Evolutionary conservation across 441 rosid genomes (phyloP).

Genomic region (Euphorbia schlechtendalii): DNA sequence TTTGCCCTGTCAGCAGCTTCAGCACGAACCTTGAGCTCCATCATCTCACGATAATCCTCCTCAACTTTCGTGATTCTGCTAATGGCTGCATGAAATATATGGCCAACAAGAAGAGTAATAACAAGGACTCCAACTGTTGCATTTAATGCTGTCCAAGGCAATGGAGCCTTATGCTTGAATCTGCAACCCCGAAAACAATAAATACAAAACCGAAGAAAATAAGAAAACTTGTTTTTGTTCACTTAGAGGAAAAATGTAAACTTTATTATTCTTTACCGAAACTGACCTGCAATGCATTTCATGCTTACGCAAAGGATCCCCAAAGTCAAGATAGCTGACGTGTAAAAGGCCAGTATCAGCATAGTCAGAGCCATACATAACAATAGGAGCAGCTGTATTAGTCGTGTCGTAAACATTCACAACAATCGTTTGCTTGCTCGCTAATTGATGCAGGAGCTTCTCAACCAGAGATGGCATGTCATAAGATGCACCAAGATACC

Average conservation of each 20-base stretch:
- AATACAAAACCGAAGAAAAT: conserved; percentile 18
- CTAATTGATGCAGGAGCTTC: conserved; percentile 92
- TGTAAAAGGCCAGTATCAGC: conserved; percentile 56
- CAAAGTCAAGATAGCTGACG: conserved; percentile 73
- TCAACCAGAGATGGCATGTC: conserved; percentile 97
- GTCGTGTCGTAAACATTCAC: conserved; percentile 94
- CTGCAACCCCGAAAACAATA: conserved; percentile 31
- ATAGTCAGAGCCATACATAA: conserved; percentile 81
- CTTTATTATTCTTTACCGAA: conserved; percentile 12
- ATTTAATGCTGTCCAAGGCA: conserved; percentile 78
- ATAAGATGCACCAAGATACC: conserved; percentile 94
- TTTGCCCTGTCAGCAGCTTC: conserved; percentile 99
- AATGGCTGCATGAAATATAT: conserved; percentile 73
- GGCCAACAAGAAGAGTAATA: conserved; percentile 67
- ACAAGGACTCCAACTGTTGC: conserved; percentile 53
- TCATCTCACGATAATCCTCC: conserved; percentile 62
- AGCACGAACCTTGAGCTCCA: conserved; percentile 80
- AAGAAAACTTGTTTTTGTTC: too few species aligned
- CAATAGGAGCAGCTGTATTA: conserved; percentile 52
- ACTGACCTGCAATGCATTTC: conserved; percentile 96
- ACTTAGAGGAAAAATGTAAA: neutral
- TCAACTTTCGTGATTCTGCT: conserved; percentile 71
- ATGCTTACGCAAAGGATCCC: conserved; percentile 86
- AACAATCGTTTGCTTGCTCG: conserved; percentile 82
- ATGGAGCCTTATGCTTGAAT: conserved; percentile 71